Base-by-base conservation (phyloP, 108 stramenopile genomes). In the Fragilaria crotonensis region DNA sequence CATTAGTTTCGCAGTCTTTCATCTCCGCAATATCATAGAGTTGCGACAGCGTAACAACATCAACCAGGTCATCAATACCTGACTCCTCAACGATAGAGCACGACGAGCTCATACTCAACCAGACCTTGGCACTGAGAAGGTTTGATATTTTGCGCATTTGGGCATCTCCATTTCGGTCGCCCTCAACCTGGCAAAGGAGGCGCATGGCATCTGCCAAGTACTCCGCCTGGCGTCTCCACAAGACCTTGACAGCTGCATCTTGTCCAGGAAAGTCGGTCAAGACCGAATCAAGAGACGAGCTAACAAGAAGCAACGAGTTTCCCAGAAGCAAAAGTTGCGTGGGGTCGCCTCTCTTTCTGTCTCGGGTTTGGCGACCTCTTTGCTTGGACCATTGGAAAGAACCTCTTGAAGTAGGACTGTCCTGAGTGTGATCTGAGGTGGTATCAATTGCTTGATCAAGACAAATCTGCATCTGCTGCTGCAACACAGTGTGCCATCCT, bases 401-500 rank as follows among this genome's bases (percentile, higher is more conserved):
- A 7, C 17, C 49, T 50, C 20, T 25, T 7, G 22, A 23, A 7
- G 7, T 7, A 50, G n/a, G 7, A 25, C 22, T 23, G 20, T 9
- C 22, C 7, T 25, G 22, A 7, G 17, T 23, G 20, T 50, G 9
- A 19, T 18, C 49, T 19, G 49, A 50, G 23, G 7, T 19, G 7
- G n/a, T 7, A 21, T 50, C 49, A 7, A 7, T 25, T 19, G 22
- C n/a, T 19, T 50, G 49, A 50, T 50, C 49, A 19, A 50, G 9
- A 14, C 14, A 7, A 41, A 41, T 41, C 14, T 41, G 36, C 36
- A 41, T 41, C 49, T 50, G 49, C 7, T 25, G 49, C 20, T 50
- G 49, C 49, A 50, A 25, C 7, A 50, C 17, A 50, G 22, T 50
- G 49, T 50, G 23, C 49, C 49, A 50, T 19, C 22, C 49, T 50